Evolutionary conservation across 805 yeast genomes (phyloP).

Genomic region (Vanderwaltozyma polyspora): DNA sequence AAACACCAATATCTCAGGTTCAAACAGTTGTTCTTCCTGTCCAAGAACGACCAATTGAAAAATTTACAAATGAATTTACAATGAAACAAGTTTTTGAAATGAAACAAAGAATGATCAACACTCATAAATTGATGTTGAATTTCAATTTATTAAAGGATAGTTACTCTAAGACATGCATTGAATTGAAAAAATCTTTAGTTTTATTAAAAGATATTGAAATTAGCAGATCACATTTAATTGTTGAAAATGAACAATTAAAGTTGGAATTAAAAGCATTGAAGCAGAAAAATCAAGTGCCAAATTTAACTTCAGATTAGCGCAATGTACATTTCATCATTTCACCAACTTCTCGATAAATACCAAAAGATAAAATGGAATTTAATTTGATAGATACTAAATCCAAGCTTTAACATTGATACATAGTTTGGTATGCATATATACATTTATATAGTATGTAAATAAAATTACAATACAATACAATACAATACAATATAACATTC

Average conservation of each 20-base stretch:
- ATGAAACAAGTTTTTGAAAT: constrained; percentile 23
- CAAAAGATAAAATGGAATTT: too few relatives aligned
- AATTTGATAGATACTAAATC: too few relatives aligned
- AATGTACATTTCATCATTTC: too few relatives aligned
- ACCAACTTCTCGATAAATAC: too few relatives aligned
- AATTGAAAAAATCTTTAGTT: constrained; percentile 24
- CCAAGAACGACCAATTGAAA: constrained; percentile 8
- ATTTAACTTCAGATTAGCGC: too few relatives aligned
- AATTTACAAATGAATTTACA: constrained; percentile 21
- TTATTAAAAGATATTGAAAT: constrained; percentile 29
- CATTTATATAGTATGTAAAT: too few relatives aligned
- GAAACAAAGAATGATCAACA: constrained; percentile 25
- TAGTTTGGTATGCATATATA: too few relatives aligned
- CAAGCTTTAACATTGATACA: too few relatives aligned
- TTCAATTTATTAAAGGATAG: constrained; percentile 25
- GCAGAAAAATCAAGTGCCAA: too few relatives aligned
- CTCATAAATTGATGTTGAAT: constrained; percentile 24
- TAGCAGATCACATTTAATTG: constrained; percentile 27
- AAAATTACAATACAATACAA: too few relatives aligned
- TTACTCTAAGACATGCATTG: constrained; percentile 25
- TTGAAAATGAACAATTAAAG: constrained; percentile 30
- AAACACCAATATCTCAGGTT: neutral
- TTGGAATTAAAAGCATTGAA: constrained; percentile 14
- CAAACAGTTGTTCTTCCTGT: neutral
- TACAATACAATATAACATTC: too few relatives aligned